phyloP scores from a whole-genome alignment of 2,329 filamentous ascomycete species.

The Pestalotiopsis sp. region DNA sequence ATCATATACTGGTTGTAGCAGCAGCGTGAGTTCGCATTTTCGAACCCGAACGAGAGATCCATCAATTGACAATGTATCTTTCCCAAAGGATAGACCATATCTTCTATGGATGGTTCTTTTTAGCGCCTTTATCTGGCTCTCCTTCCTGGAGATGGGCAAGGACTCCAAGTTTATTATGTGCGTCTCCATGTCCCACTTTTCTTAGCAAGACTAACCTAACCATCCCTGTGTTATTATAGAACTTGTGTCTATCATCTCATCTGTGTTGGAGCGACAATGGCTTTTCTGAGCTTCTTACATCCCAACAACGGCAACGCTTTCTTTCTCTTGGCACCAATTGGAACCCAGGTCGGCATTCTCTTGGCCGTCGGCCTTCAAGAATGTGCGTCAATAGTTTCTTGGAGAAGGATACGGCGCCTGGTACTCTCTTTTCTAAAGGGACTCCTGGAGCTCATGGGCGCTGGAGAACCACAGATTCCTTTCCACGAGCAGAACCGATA shows the following conservation, averaged over 20 bases:
- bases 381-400: background rate
- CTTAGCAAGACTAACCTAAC: background rate
- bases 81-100: no score
- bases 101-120: background rate
- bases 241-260: background rate
- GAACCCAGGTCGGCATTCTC: background rate
- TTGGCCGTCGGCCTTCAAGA: background rate
- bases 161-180: background rate
- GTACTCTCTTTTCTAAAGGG: background rate
- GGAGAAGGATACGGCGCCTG: background rate
- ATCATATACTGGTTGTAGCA: no score
- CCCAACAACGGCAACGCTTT: background rate
- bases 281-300: background rate
- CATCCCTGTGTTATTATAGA: background rate
- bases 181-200: background rate
- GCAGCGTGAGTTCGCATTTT: no score
- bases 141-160: background rate
- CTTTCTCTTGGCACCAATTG: background rate
- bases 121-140: background rate
- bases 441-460: background rate
- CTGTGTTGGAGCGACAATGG: background rate
- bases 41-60: no score
- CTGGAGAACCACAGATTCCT: background rate
- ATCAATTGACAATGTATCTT: no score
- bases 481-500: background rate